Evolutionary conservation across 345 rosid species (phyloP).

Genomic region (Ceriops decandra): DNA sequence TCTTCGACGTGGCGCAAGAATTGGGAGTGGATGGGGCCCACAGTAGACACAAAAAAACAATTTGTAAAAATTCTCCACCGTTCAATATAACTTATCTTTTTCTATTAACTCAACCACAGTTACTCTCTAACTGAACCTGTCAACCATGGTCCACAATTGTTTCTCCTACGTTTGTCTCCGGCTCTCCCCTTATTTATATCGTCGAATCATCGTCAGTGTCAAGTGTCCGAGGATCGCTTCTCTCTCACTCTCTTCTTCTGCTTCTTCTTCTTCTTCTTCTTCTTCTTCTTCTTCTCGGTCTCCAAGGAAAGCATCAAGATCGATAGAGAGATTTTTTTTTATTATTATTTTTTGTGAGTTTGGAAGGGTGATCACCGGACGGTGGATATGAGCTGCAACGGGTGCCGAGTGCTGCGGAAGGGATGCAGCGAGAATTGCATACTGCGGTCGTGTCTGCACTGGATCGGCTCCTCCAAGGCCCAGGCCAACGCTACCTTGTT

Average conservation of each 20-base stretch:
- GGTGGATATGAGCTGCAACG: slow-evolving; percentile 37
- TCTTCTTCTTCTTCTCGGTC: not conserved
- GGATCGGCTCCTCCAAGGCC: slow-evolving; percentile 30
- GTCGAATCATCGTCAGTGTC: too few species aligned
- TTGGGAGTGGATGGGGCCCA: not conserved
- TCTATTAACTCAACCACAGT: slow-evolving; percentile 38
- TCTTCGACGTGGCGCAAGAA: slow-evolving; percentile 2
- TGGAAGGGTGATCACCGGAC: not conserved
- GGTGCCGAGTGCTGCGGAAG: slow-evolving; percentile 36
- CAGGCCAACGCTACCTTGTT: slow-evolving; percentile 38
- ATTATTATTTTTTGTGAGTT: not conserved
- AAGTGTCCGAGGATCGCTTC: too few species aligned
- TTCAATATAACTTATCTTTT: not conserved
- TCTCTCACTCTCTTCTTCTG: not conserved
- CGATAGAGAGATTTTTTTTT: not conserved
- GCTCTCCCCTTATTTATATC: too few species aligned
- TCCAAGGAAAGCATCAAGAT: not conserved
- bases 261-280: not conserved
- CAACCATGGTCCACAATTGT: not conserved
- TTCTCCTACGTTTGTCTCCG: too few species aligned
- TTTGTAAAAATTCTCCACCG: slow-evolving; percentile 20
- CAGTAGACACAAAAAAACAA: not conserved
- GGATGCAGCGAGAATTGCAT: slow-evolving; percentile 36
- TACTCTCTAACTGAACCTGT: slow-evolving; percentile 20
- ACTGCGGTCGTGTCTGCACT: slow-evolving; percentile 26